phyloP scores from a whole-genome alignment of 2,329 filamentous ascomycete genomes.

The Botrytis squamosa region DNA sequence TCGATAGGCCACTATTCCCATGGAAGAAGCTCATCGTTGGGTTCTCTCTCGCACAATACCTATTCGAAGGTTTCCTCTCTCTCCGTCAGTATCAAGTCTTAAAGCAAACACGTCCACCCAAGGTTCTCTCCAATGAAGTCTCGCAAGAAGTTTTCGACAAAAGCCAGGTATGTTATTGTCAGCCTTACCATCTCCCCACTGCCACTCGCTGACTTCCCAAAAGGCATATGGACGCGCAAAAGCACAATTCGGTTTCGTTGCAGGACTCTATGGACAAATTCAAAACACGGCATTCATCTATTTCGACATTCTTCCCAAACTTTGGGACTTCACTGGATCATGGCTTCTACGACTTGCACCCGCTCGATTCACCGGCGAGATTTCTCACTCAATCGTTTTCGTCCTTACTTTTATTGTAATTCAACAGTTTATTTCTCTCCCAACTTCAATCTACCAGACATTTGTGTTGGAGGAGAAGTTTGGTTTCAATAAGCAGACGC shows the following conservation, averaged over 20 bases:
- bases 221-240: constrained; percentile 93
- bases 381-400: constrained; percentile 90
- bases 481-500: constrained; percentile 98
- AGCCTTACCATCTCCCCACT: constrained; percentile 19
- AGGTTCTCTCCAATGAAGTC: constrained; percentile 85
- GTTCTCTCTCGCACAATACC: constrained; percentile 88
- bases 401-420: constrained; percentile 82
- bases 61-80: constrained; percentile 86
- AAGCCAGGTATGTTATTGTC: constrained; percentile 60
- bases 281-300: constrained; percentile 90
- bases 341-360: constrained; percentile 74
- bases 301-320: constrained; percentile 83
- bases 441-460: constrained; percentile 84
- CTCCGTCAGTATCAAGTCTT: constrained; percentile 87
- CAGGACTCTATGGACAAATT: constrained; percentile 77
- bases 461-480: constrained; percentile 97
- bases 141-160: constrained; percentile 91
- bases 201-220: constrained; percentile 23
- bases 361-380: constrained; percentile 80
- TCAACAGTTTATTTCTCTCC: constrained; percentile 75
- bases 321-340: constrained; percentile 80
- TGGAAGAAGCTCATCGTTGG: constrained; percentile 97
- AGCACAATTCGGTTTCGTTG: constrained; percentile 81
- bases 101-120: constrained; percentile 74
- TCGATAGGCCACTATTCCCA: constrained; percentile 90